Evolutionary conservation across 192 early-diverging fungal species (phyloP).

Genomic region (Coemansia sp.): DNA sequence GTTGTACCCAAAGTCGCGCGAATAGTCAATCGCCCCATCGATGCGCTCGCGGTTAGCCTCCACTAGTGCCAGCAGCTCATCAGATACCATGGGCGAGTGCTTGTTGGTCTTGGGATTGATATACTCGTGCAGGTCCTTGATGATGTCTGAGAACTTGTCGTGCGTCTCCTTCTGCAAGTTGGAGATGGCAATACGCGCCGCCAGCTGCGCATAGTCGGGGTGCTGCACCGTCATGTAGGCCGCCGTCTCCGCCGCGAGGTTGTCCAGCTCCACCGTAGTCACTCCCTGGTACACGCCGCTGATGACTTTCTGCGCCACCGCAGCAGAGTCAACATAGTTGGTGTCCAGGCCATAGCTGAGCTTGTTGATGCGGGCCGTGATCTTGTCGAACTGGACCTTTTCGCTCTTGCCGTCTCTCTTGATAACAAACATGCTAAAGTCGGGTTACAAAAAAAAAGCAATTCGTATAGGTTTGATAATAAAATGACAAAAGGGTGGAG

Average conservation of each 20-base stretch:
- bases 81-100: conserved; percentile 88
- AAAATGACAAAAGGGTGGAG: neutral
- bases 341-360: conserved; percentile 91
- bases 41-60: conserved; percentile 74
- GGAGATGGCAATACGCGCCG: conserved; percentile 93
- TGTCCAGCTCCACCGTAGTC: conserved; percentile 94
- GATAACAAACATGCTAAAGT: conserved; percentile 43
- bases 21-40: conserved; percentile 95
- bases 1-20: conserved; percentile 97
- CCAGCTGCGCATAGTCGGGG: conserved; percentile 94
- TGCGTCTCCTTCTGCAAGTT: conserved; percentile 88
- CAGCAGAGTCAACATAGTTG: conserved; percentile 85
- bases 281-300: conserved; percentile 95
- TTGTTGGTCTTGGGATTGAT: conserved; percentile 88
- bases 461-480: neutral
- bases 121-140: conserved; percentile 83
- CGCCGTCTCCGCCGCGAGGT: conserved; percentile 93
- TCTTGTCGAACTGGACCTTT: conserved; percentile 96
- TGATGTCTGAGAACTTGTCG: conserved; percentile 75
- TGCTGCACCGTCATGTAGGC: conserved; percentile 87
- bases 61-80: conserved; percentile 67
- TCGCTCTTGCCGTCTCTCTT: conserved; percentile 80
- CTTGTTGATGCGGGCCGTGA: conserved; percentile 87
- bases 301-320: conserved; percentile 93
- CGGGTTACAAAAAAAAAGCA: neutral